Conservation (phyloP, 495 filamentous ascomycete species). For the Mytilinidion resinicola region DNA sequence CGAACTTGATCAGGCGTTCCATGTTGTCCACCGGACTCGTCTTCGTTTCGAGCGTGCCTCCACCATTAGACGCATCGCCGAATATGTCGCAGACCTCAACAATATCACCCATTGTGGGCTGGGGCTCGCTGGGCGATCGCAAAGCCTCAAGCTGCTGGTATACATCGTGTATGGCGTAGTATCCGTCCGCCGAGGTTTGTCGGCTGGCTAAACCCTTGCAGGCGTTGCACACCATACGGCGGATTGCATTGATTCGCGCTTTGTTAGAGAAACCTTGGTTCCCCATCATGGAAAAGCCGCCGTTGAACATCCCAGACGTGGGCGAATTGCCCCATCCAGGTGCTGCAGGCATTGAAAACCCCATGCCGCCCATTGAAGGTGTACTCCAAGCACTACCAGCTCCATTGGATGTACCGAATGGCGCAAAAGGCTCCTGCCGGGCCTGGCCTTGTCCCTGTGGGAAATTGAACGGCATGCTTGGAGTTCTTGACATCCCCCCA, state of each 20-base stretch:
- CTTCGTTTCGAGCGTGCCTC: slow-evolving; percentile 61
- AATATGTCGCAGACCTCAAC: slow-evolving; percentile 88
- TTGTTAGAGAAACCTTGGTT: slow-evolving; percentile 40
- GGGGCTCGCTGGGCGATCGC: slow-evolving; percentile 49
- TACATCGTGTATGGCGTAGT: slow-evolving; percentile 60
- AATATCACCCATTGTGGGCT: slow-evolving; percentile 64
- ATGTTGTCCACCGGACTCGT: background rate
- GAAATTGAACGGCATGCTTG: slow-evolving; percentile 30
- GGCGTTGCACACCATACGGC: slow-evolving; percentile 53
- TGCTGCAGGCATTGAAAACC: slow-evolving; percentile 23
- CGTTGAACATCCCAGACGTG: slow-evolving; percentile 31
- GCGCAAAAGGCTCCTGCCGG: slow-evolving; percentile 13
- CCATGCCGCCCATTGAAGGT: slow-evolving; percentile 24
- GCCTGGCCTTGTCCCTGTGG: slow-evolving; percentile 13
- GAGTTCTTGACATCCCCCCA: slow-evolving; percentile 28
- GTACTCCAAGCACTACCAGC: slow-evolving; percentile 29
- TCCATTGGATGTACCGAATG: slow-evolving; percentile 22
- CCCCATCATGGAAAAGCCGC: slow-evolving; percentile 45
- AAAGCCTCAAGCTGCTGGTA: slow-evolving; percentile 59
- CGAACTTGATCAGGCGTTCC: slow-evolving; percentile 16
- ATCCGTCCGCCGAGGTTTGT: slow-evolving; percentile 43
- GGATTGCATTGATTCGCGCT: slow-evolving; percentile 51
- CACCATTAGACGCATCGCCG: slow-evolving; percentile 80
- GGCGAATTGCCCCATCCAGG: slow-evolving; percentile 29
- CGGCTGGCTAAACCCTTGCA: slow-evolving; percentile 51